Evolutionary conservation across 2,329 filamentous ascomycete genomes (phyloP), one percentile per base, ranked within the genome.

Genomic region (Dactylonectria estremocensis): DNA sequence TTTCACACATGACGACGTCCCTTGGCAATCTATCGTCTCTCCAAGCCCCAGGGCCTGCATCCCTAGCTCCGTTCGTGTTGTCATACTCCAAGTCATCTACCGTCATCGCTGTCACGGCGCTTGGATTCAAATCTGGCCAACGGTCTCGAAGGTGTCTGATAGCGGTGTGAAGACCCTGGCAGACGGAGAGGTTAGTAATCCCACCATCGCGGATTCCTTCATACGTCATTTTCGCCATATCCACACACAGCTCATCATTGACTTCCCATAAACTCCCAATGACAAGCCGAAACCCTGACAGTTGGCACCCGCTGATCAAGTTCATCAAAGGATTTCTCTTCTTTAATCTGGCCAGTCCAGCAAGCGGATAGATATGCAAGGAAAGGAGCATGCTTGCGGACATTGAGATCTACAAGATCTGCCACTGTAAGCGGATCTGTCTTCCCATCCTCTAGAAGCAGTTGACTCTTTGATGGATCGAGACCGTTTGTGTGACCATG

Each of bases 361-460:
- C 81, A 83, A 0, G 81, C 80, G 3, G 81, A 83, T 4, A 83
- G 78, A 52, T 80, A 83, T 0, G 77, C 81, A 3, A 83, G 74
- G 49, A 81, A 81, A 3, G 77, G 78, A 1, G 61, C 1, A 2
- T 55, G 9, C 1, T 64, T 18, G 2, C 63, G 65, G 1, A 79
- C 53, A 24, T 76, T 67, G 0, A 43, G 33, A 2, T 73, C 70
- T 1, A 69, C 63, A 9, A 75, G 57, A 49, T 64, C 60, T 0
- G 43, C 56, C 3, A 74, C 69, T 1, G 68, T 69, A 0, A 77
- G 46, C 1, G 62, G 68, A 9, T 65, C 18, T 1, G 35, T 24
- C 11, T 37, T 5, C 49, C 55, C 46, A 49, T 71, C 65, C 1
- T 67, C 16, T 2, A 73, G 45, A n/a, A 68, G 16, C 2, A 74